Evolutionary conservation across 148 eudicot species (phyloP), one percentile per base, ranked within the genome.

Genomic region (Drosera capensis): DNA sequence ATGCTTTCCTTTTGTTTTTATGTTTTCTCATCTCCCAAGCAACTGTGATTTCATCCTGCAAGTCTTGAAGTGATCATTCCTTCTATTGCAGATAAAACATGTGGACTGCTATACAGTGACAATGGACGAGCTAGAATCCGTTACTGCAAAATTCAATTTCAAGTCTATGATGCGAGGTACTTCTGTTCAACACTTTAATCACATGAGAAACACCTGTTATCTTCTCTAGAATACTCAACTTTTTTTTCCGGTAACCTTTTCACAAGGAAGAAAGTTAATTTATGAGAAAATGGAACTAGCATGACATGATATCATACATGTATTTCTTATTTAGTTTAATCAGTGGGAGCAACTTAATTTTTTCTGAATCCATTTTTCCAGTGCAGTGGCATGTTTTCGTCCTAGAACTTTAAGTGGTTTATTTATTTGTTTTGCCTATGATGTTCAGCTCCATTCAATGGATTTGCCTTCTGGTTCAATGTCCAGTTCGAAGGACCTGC

Each of bases 391-490:
- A n/a, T n/a, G n/a, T n/a, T n/a, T n/a, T n/a, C n/a, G n/a, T n/a
- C n/a, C n/a, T 11, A 9, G n/a, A 4, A 19, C 2, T 18, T 4
- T 0, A 14, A 19, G 22, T 5, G 8, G 28, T 20, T 34, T 5
- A 5, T 11, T 34, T 18, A 7, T 16, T 15, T 14, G 20, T 42
- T 29, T 52, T 22, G 16, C 40, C n/a, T 42, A 21, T 53, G 59
- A 25, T 23, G 37, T 68, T 4, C 87, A 90, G 97, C 95, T 59
- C 85, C 97, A 51, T 82, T 90, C 31, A 79, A 90, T 61, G 97
- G 97, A 21, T 90, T 90, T 73, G 97, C 85, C 14, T 90, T 90
- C 71, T 90, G 97, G 97, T 90, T 90, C 48, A 93, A 90, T 56
- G 99, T 90, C 54, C 85, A 80, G 66, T 90, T 90, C 58, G 68